These are phyloP conservation scores for Nicotiana rustica DNA, from an alignment of 305 asterid species.

Conservation along the genomic window DNA sequence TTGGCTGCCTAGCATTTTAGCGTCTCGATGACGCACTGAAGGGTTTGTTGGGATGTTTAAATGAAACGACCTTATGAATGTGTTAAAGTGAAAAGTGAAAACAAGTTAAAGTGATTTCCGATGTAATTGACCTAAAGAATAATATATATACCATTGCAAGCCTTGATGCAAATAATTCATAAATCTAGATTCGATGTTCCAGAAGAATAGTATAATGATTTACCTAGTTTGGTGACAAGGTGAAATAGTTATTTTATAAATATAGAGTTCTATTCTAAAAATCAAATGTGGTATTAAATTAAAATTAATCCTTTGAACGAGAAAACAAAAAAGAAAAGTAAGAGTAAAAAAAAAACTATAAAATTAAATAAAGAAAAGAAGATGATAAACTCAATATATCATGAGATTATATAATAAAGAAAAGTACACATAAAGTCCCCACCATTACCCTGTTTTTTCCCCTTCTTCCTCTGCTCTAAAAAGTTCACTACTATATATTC, in stretches of 20 bases:
- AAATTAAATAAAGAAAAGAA: not conserved
- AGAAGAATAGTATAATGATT: not conserved
- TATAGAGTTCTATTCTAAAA: not conserved
- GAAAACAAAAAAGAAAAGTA: not conserved
- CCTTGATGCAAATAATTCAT: no score
- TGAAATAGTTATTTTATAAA: not conserved
- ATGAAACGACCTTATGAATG: no score
- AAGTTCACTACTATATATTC: slow-evolving; percentile 30
- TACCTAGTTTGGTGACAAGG: not conserved
- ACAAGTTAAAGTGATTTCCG: no score
- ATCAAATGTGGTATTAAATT: not conserved
- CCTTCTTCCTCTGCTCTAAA: slow-evolving; percentile 26
- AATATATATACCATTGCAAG: no score
- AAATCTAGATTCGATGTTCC: no score
- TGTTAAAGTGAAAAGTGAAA: no score
- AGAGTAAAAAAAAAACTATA: not conserved
- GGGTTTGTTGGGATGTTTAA: no score
- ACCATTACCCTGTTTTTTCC: not conserved
- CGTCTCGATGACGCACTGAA: no score
- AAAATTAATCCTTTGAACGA: no score
- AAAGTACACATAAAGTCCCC: slow-evolving; percentile 8
- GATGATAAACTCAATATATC: slow-evolving; percentile 30
- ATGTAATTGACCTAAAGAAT: no score
- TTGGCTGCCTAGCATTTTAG: no score
- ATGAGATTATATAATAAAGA: not conserved